Evolutionary conservation across 2,329 filamentous ascomycete genomes (phyloP).

Genomic region (Colletotrichum australisinense): DNA sequence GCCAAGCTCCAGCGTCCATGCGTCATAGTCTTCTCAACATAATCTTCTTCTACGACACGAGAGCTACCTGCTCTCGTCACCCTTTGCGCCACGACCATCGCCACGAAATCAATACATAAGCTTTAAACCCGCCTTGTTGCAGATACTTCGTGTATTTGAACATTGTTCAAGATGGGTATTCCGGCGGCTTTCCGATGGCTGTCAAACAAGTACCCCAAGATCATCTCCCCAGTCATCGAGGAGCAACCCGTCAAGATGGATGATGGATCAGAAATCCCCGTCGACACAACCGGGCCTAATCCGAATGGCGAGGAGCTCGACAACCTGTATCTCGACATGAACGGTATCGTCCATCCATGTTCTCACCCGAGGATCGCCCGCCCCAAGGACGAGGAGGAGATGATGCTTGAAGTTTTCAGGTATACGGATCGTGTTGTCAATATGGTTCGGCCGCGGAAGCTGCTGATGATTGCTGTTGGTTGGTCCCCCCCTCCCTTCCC

Average conservation of each 20-base stretch:
- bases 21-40: background rate
- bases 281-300: slow-evolving; percentile 87
- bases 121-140: background rate
- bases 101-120: background rate
- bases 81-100: background rate
- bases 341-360: slow-evolving; percentile 98
- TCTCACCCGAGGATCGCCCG: slow-evolving; percentile 93
- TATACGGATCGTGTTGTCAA: slow-evolving; percentile 99
- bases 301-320: slow-evolving; percentile 98
- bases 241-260: slow-evolving; percentile 82
- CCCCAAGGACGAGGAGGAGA: slow-evolving; percentile 95
- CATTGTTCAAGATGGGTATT: slow-evolving; percentile 79
- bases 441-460: slow-evolving; percentile 95
- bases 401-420: slow-evolving; percentile 98
- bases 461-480: slow-evolving; percentile 98
- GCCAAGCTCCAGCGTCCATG: background rate
- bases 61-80: background rate
- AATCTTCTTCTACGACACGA: background rate
- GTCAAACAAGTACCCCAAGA: slow-evolving; percentile 97
- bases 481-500: slow-evolving; percentile 46
- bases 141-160: background rate
- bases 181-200: slow-evolving; percentile 97
- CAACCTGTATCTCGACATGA: slow-evolving; percentile 99
- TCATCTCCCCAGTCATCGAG: slow-evolving; percentile 91
- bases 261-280: slow-evolving; percentile 85